Evolutionary conservation across 768 basidiomycete genomes (phyloP).

Genomic region (Agaricus blazei): DNA sequence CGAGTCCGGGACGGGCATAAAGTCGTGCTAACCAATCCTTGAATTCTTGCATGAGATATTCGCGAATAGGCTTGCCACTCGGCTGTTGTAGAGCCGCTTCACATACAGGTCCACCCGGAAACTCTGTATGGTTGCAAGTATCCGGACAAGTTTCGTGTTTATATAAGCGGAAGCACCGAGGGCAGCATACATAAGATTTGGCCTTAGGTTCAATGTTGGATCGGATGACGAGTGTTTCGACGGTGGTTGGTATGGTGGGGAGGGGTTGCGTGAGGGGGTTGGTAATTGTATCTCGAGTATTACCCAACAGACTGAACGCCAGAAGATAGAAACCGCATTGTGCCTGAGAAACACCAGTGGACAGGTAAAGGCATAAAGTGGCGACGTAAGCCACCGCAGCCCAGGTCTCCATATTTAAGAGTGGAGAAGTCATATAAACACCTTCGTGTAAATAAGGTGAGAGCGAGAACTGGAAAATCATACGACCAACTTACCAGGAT

Average conservation of each 20-base stretch:
- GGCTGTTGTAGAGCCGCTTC: background rate
- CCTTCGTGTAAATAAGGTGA: too few relatives aligned
- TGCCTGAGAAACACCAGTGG: background rate
- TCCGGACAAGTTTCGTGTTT: too few relatives aligned
- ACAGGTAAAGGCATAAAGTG: background rate
- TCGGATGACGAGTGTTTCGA: too few relatives aligned
- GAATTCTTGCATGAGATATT: constrained; percentile 15
- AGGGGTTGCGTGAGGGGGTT: too few relatives aligned
- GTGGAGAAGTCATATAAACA: too few relatives aligned
- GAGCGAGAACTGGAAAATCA: too few relatives aligned
- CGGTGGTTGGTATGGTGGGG: too few relatives aligned
- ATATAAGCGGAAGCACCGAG: too few relatives aligned
- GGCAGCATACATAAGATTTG: too few relatives aligned
- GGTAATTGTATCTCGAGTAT: too few relatives aligned
- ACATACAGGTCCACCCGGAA: background rate
- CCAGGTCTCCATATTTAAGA: background rate
- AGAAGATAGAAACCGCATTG: background rate
- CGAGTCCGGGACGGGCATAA: constrained; percentile 15
- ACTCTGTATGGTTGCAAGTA: background rate
- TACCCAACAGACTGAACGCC: background rate
- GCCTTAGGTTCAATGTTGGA: too few relatives aligned
- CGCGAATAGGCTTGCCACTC: background rate
- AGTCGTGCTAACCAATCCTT: constrained; percentile 18
- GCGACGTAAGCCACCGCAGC: background rate
- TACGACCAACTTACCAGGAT: too few relatives aligned